Percentiles rank a stretch among this genome's conserved stretches.
Evolutionary conservation across 2,329 filamentous ascomycete species (phyloP).

Genomic region (Diaporthe vexans): DNA sequence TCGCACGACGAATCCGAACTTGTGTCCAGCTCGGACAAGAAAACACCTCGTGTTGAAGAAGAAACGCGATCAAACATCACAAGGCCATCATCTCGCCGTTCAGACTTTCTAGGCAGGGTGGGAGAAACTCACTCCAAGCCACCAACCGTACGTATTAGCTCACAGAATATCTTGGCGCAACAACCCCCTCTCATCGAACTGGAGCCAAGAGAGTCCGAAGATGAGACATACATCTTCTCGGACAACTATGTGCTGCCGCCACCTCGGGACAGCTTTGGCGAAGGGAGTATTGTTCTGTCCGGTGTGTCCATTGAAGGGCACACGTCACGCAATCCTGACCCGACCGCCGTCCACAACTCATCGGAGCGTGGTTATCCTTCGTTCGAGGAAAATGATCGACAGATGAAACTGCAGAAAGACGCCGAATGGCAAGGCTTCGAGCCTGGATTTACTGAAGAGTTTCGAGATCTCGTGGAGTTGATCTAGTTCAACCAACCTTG

Average conservation of each 20-base stretch:
- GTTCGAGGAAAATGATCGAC: no score
- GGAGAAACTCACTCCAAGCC: background rate
- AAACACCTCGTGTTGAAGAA: no score
- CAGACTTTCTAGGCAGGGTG: background rate
- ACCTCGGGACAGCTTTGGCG: background rate
- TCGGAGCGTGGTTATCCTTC: background rate
- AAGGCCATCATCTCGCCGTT: no score
- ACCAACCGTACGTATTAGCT: background rate
- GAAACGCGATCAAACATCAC: background rate
- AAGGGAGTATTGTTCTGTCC: background rate
- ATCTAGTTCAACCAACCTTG: constrained; percentile 26
- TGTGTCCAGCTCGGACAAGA: background rate
- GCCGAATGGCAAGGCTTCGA: constrained; percentile 38
- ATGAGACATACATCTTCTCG: constrained; percentile 1
- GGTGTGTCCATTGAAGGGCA: background rate
- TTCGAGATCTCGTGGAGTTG: constrained; percentile 38
- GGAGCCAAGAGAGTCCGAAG: background rate
- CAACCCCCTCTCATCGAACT: background rate
- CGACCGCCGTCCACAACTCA: background rate
- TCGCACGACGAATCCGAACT: background rate
- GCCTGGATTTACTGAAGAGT: constrained; percentile 29
- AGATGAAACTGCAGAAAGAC: background rate
- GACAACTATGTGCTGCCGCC: background rate
- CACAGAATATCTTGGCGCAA: background rate
- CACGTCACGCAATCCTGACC: background rate